Base-by-base conservation (phyloP, 192 early-diverging fungal species). In the Geosiphon pyriformis region DNA sequence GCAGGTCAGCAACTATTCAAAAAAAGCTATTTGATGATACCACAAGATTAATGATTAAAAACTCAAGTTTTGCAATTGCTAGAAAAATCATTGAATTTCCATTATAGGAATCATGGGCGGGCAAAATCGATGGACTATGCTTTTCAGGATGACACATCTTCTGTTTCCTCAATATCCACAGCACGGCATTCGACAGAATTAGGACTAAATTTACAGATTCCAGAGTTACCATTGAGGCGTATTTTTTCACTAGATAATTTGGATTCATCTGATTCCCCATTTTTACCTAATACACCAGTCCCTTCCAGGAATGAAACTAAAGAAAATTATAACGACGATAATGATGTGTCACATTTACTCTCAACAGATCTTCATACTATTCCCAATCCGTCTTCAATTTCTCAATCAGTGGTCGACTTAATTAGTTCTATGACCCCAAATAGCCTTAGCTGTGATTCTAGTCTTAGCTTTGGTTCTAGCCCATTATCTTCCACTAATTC, bases 111-210 rank as follows among this genome's bases (percentile, higher is more conserved):
- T 49, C 61, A 63, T 29, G 47, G 42, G 32, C n/a, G 61, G 50
- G 26, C 61, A 7, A 63, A 29, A 49, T 63, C 61, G 4, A 15
- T 63, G 29, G 47, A 63, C 32, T 47, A 37, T 31, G 50, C 50
- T 20, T 61, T 48, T 47, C 29, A 49, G 23, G n/a, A n/a, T n/a
- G n/a, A n/a, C n/a, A n/a, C n/a, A n/a, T n/a, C n/a, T n/a, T 29
- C 59, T 1, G 59, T 29, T 47, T 61, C 47, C 30, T 17, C 57
- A 59, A 20, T 29, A 50, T 29, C 27, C 2, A n/a, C n/a, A n/a
- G 48, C 47, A 22, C 27, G 15, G 18, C 22, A 29, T 29, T 17
- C 32, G 32, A 25, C 15, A 53, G 10, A 18, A 26, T 0, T 12
- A 50, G 48, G 48, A 58, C 4, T 3, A 22, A 3, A 37, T 33